phyloP scores from a whole-genome alignment of 768 basidiomycete species.

The Glaciozyma antarctica region DNA sequence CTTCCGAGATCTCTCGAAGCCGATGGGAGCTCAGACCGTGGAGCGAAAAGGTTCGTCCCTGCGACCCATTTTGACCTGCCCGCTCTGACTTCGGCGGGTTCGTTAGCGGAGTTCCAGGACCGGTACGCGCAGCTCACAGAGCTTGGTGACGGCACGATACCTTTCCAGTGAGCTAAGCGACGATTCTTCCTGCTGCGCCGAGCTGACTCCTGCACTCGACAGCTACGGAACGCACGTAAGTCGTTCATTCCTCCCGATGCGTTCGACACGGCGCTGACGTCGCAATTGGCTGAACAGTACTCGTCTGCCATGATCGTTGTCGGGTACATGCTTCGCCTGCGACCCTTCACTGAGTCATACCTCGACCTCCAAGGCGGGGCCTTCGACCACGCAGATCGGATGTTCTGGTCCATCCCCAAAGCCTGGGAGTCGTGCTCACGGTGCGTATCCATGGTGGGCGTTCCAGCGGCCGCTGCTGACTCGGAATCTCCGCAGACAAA shows the following conservation, averaged over 20 bases:
- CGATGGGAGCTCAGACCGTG: conserved; percentile 55
- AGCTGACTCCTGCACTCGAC: background rate
- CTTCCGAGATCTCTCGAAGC: conserved; percentile 58
- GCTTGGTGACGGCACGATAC: conserved; percentile 51
- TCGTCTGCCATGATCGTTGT: conserved; percentile 96
- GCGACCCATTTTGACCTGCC: background rate
- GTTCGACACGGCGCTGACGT: too few relatives aligned
- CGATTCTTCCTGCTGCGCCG: too few relatives aligned
- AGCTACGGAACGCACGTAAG: conserved; percentile 54
- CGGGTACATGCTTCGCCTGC: conserved; percentile 80
- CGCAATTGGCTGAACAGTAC: conserved; percentile 41
- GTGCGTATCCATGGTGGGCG: background rate
- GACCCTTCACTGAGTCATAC: conserved; percentile 90
- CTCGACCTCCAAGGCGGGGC: conserved; percentile 63
- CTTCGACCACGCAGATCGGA: conserved; percentile 82
- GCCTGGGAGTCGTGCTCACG: background rate
- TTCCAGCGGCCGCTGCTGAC: background rate
- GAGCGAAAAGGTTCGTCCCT: background rate
- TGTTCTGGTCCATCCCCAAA: conserved; percentile 55
- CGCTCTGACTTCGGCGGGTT: too few relatives aligned
- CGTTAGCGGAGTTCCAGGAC: conserved; percentile 57
- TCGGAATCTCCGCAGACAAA: conserved; percentile 68
- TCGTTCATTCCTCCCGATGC: too few relatives aligned
- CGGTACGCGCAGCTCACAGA: conserved; percentile 66
- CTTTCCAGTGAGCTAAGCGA: background rate